A percentile compares a stretch with the other conserved stretches of the same genome.
Evolutionary conservation across 2,329 filamentous ascomycete genomes (phyloP).

Genomic region (Teratosphaeria zuluensis): DNA sequence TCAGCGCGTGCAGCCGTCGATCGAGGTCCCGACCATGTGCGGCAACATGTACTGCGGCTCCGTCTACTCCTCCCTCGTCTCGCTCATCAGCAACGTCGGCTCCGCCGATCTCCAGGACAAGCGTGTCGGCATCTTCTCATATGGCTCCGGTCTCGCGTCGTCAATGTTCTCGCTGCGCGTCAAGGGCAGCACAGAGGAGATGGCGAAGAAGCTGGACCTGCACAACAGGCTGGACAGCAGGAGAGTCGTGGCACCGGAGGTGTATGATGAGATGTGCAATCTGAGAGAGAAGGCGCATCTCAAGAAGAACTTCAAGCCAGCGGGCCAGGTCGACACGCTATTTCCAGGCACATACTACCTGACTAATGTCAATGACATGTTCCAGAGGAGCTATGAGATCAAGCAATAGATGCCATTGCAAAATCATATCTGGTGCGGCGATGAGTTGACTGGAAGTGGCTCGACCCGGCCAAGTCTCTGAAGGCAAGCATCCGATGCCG

Average conservation of each 20-base stretch:
- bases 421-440: background rate
- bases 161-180: conserved; percentile 43
- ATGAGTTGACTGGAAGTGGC: too few relatives aligned
- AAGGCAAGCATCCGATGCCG: too few relatives aligned
- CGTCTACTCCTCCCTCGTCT: conserved; percentile 42
- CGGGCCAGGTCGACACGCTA: conserved; percentile 34
- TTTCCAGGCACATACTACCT: conserved; percentile 43
- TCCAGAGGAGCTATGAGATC: conserved; percentile 40
- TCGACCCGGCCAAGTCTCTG: too few relatives aligned
- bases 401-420: conserved; percentile 32
- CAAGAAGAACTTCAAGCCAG: conserved; percentile 40
- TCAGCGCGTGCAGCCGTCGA: conserved; percentile 39
- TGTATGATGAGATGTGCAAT: conserved; percentile 46
- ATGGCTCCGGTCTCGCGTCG: conserved; percentile 42
- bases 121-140: conserved; percentile 43
- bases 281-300: conserved; percentile 42
- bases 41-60: conserved; percentile 48
- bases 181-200: conserved; percentile 36
- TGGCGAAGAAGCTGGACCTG: conserved; percentile 39
- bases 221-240: conserved; percentile 36
- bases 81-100: conserved; percentile 37
- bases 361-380: conserved; percentile 41
- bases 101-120: conserved; percentile 39
- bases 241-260: conserved; percentile 37
- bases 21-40: conserved; percentile 43